These are phyloP conservation scores for Candida suzukii DNA, from an alignment of 805 yeast genomes.

Conservation along the genomic window DNA sequence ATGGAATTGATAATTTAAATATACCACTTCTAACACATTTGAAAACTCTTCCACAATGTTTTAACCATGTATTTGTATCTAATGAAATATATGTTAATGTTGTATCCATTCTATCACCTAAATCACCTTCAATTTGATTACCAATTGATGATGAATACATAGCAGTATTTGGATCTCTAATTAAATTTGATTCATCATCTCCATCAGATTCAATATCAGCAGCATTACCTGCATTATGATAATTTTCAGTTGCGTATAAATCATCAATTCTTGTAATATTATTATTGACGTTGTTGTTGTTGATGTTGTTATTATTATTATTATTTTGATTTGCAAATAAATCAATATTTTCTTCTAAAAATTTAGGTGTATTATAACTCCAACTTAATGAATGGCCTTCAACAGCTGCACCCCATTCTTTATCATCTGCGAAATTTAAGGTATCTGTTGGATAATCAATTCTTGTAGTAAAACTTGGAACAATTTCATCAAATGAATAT, in stretches of 20 bases:
- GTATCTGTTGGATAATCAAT: not conserved
- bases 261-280: not conserved
- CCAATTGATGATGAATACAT: not conserved
- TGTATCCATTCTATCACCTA: constrained; percentile 53
- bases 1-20: constrained; percentile 56
- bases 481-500: constrained; percentile 12
- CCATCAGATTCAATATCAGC: constrained; percentile 28
- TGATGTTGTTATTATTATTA: too few species aligned
- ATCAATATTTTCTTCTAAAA: constrained; percentile 24
- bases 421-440: not conserved
- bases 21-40: constrained; percentile 58
- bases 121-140: constrained; percentile 30
- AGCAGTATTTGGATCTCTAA: not conserved
- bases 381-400: constrained; percentile 19
- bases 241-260: not conserved
- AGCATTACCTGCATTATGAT: not conserved
- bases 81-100: constrained; percentile 51
- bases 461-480: constrained; percentile 5
- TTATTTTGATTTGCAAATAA: constrained; percentile 5
- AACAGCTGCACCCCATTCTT: constrained; percentile 12
- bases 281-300: not conserved
- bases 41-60: constrained; percentile 70
- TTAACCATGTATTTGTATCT: constrained; percentile 77
- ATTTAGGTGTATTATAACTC: constrained; percentile 23
- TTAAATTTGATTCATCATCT: constrained; percentile 6